Percentiles rank a stretch among this genome's conserved stretches.
Conservation (phyloP, 75 land plant genomes). For the Cunninghamia lanceolata region DNA sequence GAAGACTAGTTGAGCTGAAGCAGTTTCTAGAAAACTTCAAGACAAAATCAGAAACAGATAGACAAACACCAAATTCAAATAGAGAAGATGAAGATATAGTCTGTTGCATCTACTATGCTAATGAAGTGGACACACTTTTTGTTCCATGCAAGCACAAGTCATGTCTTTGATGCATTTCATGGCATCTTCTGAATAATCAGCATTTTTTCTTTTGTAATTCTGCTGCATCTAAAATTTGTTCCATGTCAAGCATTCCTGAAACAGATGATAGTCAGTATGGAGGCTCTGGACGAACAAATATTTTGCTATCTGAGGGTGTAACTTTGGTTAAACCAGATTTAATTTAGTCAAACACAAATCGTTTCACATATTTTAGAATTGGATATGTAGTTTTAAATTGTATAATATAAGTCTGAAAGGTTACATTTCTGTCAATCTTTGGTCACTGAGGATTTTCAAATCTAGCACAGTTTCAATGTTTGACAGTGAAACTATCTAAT, state of each 20-base stretch:
- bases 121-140: slow-evolving; percentile 64
- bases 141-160: slow-evolving; percentile 80
- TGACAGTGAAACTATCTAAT: slow-evolving; percentile 2
- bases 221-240: slow-evolving; percentile 45
- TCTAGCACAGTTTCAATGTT: no score
- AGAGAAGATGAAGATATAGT: slow-evolving; percentile 35
- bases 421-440: no score
- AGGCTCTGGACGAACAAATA: slow-evolving; percentile 6
- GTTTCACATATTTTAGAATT: no score
- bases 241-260: slow-evolving; percentile 18
- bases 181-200: slow-evolving; percentile 87
- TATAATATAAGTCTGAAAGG: no score
- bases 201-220: slow-evolving; percentile 95
- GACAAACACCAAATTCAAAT: slow-evolving; percentile 7
- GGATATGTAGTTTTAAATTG: no score
- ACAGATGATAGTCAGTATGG: slow-evolving; percentile 6
- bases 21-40: slow-evolving; percentile 45
- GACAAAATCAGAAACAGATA: slow-evolving; percentile 26
- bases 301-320: slow-evolving; percentile 6
- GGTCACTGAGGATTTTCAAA: no score
- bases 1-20: slow-evolving; percentile 55
- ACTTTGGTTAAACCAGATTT: slow-evolving; percentile 10
- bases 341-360: background rate
- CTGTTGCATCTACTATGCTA: slow-evolving; percentile 90
- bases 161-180: slow-evolving; percentile 80